phyloP scores from a whole-genome alignment of 1,284 basidiomycete species.

The Ceratobasidium sp. region DNA sequence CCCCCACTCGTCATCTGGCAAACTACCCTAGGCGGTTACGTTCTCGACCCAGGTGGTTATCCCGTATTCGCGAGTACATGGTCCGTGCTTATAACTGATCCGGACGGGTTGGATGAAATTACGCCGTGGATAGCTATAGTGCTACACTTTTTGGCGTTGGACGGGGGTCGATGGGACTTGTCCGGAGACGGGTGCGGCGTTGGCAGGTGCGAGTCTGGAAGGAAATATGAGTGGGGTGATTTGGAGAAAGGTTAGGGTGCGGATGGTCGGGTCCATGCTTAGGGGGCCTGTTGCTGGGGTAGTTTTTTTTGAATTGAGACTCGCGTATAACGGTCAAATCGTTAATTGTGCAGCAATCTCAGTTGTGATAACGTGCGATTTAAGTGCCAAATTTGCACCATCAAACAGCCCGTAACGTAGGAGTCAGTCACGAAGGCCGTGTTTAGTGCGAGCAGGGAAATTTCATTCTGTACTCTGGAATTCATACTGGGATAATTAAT shows the following conservation, averaged over 20 bases:
- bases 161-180: conserved; percentile 38
- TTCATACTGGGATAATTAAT: too few species aligned
- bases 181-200: conserved; percentile 19
- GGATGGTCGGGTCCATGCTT: conserved; percentile 13
- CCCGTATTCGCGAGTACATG: conserved; percentile 22
- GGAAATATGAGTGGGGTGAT: background rate
- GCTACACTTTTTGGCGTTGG: conserved; percentile 29
- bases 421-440: too few species aligned
- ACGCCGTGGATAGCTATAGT: conserved; percentile 5
- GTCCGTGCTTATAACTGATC: background rate
- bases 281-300: too few species aligned
- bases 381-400: too few species aligned
- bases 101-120: conserved; percentile 15
- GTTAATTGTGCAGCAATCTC: too few species aligned
- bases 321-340: too few species aligned
- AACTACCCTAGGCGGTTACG: conserved; percentile 19
- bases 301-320: too few species aligned
- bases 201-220: background rate
- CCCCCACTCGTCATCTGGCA: conserved; percentile 30
- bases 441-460: too few species aligned
- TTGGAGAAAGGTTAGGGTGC: conserved; percentile 5
- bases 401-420: too few species aligned
- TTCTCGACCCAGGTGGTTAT: background rate
- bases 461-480: too few species aligned
- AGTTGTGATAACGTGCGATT: too few species aligned